A percentile compares a stretch with the other conserved stretches of the same genome.
Evolutionary conservation across 257 asterid genomes (phyloP).

Genomic region (Lantana camara): DNA sequence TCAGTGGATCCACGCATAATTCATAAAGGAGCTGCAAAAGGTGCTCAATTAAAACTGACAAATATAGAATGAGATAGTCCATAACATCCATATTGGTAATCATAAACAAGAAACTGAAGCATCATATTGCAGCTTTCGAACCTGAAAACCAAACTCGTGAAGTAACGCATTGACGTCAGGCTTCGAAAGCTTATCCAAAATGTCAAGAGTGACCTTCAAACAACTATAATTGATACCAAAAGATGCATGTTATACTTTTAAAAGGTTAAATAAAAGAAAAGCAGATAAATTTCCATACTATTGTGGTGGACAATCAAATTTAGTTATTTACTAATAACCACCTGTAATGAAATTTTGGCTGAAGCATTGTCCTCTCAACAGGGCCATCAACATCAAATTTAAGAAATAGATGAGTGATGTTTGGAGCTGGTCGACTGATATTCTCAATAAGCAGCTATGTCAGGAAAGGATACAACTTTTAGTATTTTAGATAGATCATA

Average conservation of each 20-base stretch:
- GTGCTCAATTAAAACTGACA: slow-evolving; percentile 31
- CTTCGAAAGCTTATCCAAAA: slow-evolving; percentile 75
- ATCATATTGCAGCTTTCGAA: slow-evolving; percentile 27
- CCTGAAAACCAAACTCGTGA: slow-evolving; percentile 98
- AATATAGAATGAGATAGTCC: slow-evolving; percentile 23
- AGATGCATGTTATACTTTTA: not conserved
- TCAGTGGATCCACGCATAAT: slow-evolving; percentile 81
- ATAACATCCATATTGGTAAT: slow-evolving; percentile 15
- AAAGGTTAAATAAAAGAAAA: slow-evolving; percentile 25
- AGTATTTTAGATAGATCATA: slow-evolving; percentile 16
- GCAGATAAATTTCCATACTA: slow-evolving; percentile 23
- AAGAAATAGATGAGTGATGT: slow-evolving; percentile 84
- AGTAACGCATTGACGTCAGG: slow-evolving; percentile 87
- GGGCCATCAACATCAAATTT: slow-evolving; percentile 84
- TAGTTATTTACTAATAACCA: slow-evolving; percentile 24
- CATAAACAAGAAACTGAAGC: slow-evolving; percentile 21
- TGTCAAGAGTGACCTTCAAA: slow-evolving; percentile 91
- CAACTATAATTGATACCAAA: slow-evolving; percentile 57
- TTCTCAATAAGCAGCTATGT: slow-evolving; percentile 86
- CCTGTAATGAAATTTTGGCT: slow-evolving; percentile 97
- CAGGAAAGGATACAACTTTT: slow-evolving; percentile 8
- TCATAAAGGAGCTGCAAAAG: slow-evolving; percentile 82
- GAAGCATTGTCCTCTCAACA: slow-evolving; percentile 81
- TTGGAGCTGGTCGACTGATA: slow-evolving; percentile 82
- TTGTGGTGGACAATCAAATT: slow-evolving; percentile 1